Percentiles rank a stretch among this genome's conserved stretches.
Conservation (phyloP, 345 rosid species). For the Acer yangbiense region DNA sequence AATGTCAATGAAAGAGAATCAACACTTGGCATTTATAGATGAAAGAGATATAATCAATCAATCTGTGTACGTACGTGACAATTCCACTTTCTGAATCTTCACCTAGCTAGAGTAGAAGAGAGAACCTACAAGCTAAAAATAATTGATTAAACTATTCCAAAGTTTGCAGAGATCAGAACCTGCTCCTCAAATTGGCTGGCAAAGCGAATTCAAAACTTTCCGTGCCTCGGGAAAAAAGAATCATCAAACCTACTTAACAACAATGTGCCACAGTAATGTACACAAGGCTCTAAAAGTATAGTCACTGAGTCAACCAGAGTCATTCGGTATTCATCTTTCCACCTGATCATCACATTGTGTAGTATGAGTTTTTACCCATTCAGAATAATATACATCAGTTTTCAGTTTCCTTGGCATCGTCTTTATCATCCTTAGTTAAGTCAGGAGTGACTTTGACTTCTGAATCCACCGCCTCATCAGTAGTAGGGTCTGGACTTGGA, state of each 20-base stretch:
- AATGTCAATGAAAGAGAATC: not conserved
- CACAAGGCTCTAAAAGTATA: constrained; percentile 7
- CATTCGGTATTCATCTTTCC: not conserved
- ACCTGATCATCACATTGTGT: not conserved
- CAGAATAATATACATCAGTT: constrained; percentile 16
- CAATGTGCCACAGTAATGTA: constrained; percentile 15
- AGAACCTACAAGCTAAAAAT: constrained; percentile 20
- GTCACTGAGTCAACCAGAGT: constrained; percentile 14
- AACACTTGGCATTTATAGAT: not conserved
- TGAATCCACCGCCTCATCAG: constrained; percentile 11
- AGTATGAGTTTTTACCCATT: constrained; percentile 24
- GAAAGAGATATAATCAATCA: constrained; percentile 11
- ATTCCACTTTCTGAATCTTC: constrained; percentile 9
- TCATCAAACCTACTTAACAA: constrained; percentile 18
- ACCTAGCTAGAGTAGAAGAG: constrained; percentile 11
- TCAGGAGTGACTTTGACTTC: constrained; percentile 22
- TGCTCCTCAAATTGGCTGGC: not conserved
- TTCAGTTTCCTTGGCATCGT: constrained; percentile 19
- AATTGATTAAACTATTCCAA: constrained; percentile 19
- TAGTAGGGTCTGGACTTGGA: constrained; percentile 23
- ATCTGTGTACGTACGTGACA: not conserved
- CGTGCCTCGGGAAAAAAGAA: constrained; percentile 15
- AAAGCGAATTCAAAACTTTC: constrained; percentile 8
- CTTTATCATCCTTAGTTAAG: constrained; percentile 24
- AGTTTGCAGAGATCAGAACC: constrained; percentile 9